phyloP scores from a whole-genome alignment of 2,329 filamentous ascomycete species.

The Alternaria postmessia region DNA sequence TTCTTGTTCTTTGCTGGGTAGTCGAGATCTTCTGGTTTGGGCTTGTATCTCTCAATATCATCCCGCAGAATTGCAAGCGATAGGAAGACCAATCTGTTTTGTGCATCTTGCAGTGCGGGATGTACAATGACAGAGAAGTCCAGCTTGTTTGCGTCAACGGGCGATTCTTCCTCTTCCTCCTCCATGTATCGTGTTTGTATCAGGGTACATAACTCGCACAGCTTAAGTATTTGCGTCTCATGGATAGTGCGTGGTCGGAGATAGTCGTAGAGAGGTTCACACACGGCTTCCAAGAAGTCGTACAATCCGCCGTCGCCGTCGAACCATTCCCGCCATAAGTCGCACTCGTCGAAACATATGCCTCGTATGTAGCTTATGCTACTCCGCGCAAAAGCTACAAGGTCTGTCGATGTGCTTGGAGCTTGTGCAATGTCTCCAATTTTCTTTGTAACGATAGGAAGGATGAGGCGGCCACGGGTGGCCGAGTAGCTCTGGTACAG shows the following conservation, averaged over 20 bases:
- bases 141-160: conserved; percentile 61
- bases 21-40: conserved; percentile 70
- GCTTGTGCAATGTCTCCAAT: conserved; percentile 64
- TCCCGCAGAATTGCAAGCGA: conserved; percentile 69
- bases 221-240: conserved; percentile 70
- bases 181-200: conserved; percentile 72
- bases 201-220: conserved; percentile 72
- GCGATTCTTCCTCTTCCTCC: conserved; percentile 57
- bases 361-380: conserved; percentile 72
- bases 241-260: conserved; percentile 71
- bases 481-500: conserved; percentile 70
- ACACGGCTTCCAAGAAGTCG: conserved; percentile 72
- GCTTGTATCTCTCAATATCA: conserved; percentile 72
- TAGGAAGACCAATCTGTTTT: conserved; percentile 72
- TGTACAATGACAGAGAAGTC: conserved; percentile 70
- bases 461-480: conserved; percentile 65
- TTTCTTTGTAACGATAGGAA: conserved; percentile 70
- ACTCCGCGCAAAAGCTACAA: conserved; percentile 70
- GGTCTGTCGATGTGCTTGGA: conserved; percentile 67
- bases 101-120: conserved; percentile 71
- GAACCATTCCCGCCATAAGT: conserved; percentile 73
- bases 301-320: conserved; percentile 69
- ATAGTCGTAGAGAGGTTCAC: conserved; percentile 73
- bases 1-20: conserved; percentile 65
- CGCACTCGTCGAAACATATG: conserved; percentile 72